Evolutionary conservation across 1,284 basidiomycete species (phyloP), one percentile per base, ranked within the genome.

Genomic region (Papiliotrema flavescens): DNA sequence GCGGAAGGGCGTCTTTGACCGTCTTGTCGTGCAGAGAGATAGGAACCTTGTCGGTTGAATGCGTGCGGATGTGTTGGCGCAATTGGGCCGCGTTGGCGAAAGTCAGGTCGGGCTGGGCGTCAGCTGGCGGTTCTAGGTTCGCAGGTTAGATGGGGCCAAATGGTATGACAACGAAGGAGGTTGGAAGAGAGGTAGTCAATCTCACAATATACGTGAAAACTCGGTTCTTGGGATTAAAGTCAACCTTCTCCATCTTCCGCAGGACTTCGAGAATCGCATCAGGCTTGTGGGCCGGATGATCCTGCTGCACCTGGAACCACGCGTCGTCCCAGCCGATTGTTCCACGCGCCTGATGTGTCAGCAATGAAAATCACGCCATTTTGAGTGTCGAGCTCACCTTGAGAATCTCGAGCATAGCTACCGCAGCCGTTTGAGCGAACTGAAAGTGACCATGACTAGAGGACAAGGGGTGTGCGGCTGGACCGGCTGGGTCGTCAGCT

Each of bases 201-300:
- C 67, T 49, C 49, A 74, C 74, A 55, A 71, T 63, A 55, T 72
- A 76, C 20, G 65, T 63, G 48, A 71, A 72, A 13, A 74, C 71
- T 49, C 68, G 55, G 56, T 75, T 74, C n/a, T 60, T 53, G 40
- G 66, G 59, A 51, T 71, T 74, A 48, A 64, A 74, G 48, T 67
- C 62, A 26, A 76, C 67, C 14, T 64, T 64, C 6, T 72, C 69
- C 45, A 70, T 63, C 32, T 61, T 60, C 56, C 72, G 72, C 40
- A 76, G 55, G 32, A 64, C 42, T 23, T 72, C 69, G 1, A 76
- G 54, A 4, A 74, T 69, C 11, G 54, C 59, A 24, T 57, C 49
- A 1, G 62, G 51, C 32, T 73, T 66, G 11, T 67, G 51, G 22
- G 59, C 63, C 0, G 70, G 71, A 36, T 49, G 57, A 32, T 62